Evolutionary conservation across 306 rosid species (phyloP).

Genomic region (Malus asiatica): DNA sequence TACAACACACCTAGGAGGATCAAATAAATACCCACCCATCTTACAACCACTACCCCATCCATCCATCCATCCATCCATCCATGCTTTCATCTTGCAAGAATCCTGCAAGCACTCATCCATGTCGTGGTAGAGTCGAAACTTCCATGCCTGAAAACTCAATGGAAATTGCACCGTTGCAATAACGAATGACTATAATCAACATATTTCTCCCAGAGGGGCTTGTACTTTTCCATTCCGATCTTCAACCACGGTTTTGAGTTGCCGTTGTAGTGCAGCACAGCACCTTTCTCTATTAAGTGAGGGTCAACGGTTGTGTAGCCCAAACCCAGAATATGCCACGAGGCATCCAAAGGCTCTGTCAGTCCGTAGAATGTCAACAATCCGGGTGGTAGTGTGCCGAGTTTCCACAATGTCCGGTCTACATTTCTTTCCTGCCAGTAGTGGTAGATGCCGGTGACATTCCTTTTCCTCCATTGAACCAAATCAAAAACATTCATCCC

Average conservation of each 20-base stretch:
- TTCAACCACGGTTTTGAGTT: conserved; percentile 92
- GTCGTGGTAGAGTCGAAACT: conserved; percentile 17
- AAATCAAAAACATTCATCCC: conserved; percentile 90
- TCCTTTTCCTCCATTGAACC: conserved; percentile 84
- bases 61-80: conserved; percentile 23
- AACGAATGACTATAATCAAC: conserved; percentile 65
- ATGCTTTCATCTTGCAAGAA: conserved; percentile 30
- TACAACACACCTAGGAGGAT: conserved; percentile 22
- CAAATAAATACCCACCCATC: conserved; percentile 18
- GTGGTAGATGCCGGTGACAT: conserved; percentile 88
- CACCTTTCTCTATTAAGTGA: conserved; percentile 64
- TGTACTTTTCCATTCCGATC: conserved; percentile 87
- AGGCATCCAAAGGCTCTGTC: conserved; percentile 72
- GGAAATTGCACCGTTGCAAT: conserved; percentile 69
- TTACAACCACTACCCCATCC: conserved; percentile 32
- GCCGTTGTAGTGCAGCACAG: conserved; percentile 85
- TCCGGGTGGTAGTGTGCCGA: conserved; percentile 90
- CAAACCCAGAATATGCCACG: conserved; percentile 80
- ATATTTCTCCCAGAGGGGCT: conserved; percentile 76
- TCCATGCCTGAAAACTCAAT: conserved; percentile 30
- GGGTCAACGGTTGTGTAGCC: conserved; percentile 82
- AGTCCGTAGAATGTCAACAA: conserved; percentile 77
- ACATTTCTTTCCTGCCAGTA: conserved; percentile 85
- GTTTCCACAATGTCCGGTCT: conserved; percentile 85
- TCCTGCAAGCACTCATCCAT: conserved; percentile 34